These are phyloP conservation scores for Monilinia aucupariae DNA, from an alignment of 2,329 filamentous ascomycete species.

Conservation along the genomic window DNA sequence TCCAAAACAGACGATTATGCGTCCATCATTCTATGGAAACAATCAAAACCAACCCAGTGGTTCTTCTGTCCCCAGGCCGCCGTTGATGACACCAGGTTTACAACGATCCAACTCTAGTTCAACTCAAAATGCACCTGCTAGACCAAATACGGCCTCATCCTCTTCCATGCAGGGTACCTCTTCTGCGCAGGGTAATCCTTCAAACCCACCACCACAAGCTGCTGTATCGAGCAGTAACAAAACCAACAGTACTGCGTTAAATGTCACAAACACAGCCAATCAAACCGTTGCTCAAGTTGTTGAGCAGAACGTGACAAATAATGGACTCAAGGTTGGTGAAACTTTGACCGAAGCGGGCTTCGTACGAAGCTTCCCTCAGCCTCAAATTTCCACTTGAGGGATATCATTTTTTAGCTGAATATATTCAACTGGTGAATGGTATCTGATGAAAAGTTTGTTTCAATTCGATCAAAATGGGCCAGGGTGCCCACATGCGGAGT, in stretches of 20 bases:
- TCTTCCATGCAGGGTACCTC: constrained; percentile 23
- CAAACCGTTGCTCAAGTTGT: constrained; percentile 5
- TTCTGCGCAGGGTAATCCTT: constrained; percentile 13
- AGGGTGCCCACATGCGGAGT: background rate
- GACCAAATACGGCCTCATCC: constrained; percentile 23
- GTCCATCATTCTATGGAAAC: constrained; percentile 30
- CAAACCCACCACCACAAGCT: constrained; percentile 19
- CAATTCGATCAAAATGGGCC: background rate
- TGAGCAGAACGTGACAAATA: background rate
- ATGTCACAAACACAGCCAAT: background rate
- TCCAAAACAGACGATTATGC: constrained; percentile 27
- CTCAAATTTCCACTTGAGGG: background rate
- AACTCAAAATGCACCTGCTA: constrained; percentile 22
- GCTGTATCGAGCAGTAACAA: constrained; percentile 4
- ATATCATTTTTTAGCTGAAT: background rate
- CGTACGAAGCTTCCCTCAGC: constrained; percentile 10
- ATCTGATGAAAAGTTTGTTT: background rate
- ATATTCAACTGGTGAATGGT: background rate
- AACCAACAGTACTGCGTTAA: background rate
- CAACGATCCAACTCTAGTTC: constrained; percentile 27
- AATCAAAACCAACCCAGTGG: constrained; percentile 24
- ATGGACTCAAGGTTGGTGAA: constrained; percentile 10
- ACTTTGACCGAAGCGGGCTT: constrained; percentile 11
- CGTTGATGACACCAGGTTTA: constrained; percentile 30
- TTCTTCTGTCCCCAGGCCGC: constrained; percentile 29